Base-by-base conservation (phyloP, 1,284 basidiomycete species). In the Microbotryum scabiosae region DNA sequence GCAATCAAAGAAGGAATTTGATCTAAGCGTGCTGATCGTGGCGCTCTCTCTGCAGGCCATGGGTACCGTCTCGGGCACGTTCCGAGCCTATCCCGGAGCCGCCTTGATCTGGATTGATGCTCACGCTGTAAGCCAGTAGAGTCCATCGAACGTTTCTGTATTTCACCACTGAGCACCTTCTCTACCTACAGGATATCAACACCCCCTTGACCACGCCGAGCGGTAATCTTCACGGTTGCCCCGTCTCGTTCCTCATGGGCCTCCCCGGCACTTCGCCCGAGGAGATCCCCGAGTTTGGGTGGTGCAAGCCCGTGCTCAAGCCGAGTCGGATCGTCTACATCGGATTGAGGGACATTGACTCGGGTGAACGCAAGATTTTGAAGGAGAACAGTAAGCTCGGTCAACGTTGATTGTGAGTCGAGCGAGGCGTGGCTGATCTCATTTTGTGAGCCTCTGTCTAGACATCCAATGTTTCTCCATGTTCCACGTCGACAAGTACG, bases 151-250 rank as follows among this genome's bases (percentile, higher is more conserved):
- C 43, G 26, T 12, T 26, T 49, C 23, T 14, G n/a, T 25, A 8
- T 16, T 6, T 16, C 36, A 14, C 7, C 1, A 32, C 57, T 57
- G 18, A 59, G 20, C 0, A 5, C n/a, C 0, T 9, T n/a, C 9
- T 21, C 8, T 87, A 88, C 5, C 88, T 92, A 69, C 87, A 92
- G 47, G 96, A 98, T 76, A 91, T 98, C 79, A 97, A 98, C 78
- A 96, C 93, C 9, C 79, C 83, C 8, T 82, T 86, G 58, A 86
- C 89, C 14, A 96, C 93, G 25, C 71, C 72, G 20, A 87, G 88
- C 60, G 93, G 94, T 51, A 97, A 98, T 77, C 85, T 99, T 65
- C 96, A 98, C 78, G 96, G 96, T 66, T 97, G 96, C 85, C 96
- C 94, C 45, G 82, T 97, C 53, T 90, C 94, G 21, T 98, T 98